Base-by-base conservation (phyloP, 805 yeast species). In the Isabelozyma gotoi region DNA sequence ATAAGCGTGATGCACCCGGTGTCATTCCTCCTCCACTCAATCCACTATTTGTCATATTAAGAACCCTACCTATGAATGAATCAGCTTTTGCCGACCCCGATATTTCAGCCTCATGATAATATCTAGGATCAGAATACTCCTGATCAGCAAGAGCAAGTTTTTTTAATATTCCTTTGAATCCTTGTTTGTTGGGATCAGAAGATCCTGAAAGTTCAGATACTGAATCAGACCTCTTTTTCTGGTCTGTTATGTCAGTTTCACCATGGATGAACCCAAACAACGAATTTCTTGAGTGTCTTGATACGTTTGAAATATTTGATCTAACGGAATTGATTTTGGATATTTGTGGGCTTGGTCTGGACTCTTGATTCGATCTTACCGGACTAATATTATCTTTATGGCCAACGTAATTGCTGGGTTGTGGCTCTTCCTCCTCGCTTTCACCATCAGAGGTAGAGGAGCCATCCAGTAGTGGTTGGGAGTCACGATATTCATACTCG, bases 11-110 rank as follows among this genome's bases (percentile, higher is more conserved):
- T 2, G 71, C 76, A 1, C 76, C 76, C 0, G 76, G 76, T 1
- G 60, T 64, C 49, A 71, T 47, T 0, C 76, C 76, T 16, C 76
- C 76, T 7, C 73, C 73, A 36, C 71, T 54, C 20, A 67, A 47
- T 2, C 60, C 56, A 5, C 60, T 62, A 17, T 54, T 51, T 14
- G 50, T 24, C 29, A 60, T 51, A 36, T 48, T 52, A 41, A 71
- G 51, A 4, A 71, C 66, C 20, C 67, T 51, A 2, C 75, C 77
- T 34, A 71, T 50, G 40, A 71, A 67, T 1, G 74, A 62, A 41
- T 71, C 76, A 6, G 67, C 58, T 24, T 24, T 24, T 2, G 53
- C 52, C 0, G 72, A 60, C 12, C 29, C 29, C 29, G 12, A 10
- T 24, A n/a, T 7, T 24, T 24, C 29, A 8, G 24, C 4, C 14